Percentiles rank a stretch among this genome's conserved stretches.
phyloP scores from a whole-genome alignment of 1,284 basidiomycete genomes.

The Heterobasidion parviporum region DNA sequence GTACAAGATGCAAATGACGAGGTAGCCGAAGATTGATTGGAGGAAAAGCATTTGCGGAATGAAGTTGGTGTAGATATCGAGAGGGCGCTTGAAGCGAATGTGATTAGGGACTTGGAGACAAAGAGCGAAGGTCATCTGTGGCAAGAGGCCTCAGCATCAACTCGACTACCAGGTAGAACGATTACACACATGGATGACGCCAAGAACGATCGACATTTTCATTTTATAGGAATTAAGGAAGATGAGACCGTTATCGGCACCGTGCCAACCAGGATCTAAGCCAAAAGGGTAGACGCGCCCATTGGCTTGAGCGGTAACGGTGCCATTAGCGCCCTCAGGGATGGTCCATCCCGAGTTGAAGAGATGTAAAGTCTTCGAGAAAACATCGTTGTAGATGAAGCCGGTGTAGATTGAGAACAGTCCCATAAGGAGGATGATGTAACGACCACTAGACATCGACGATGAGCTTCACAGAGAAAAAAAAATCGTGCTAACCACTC shows the following conservation, averaged over 20 bases:
- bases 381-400: conserved; percentile 98
- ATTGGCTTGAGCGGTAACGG: conserved; percentile 46
- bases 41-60: conserved; percentile 97
- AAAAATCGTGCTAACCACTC: conserved; percentile 18
- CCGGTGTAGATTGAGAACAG: conserved; percentile 92
- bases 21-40: conserved; percentile 96
- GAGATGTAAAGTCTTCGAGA: conserved; percentile 87
- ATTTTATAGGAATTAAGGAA: conserved; percentile 99
- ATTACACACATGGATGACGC: conserved; percentile 85
- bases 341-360: conserved; percentile 86
- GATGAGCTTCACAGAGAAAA: too few relatives aligned
- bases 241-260: conserved; percentile 85
- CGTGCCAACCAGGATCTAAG: conserved; percentile 95
- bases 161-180: conserved; percentile 4
- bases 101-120: conserved; percentile 96
- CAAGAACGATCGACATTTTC: conserved; percentile 98
- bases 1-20: conserved; percentile 92
- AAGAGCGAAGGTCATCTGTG: conserved; percentile 75
- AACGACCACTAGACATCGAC: neutral
- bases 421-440: conserved; percentile 1
- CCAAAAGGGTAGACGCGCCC: conserved; percentile 86
- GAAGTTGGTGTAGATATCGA: conserved; percentile 87
- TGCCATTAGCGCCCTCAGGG: conserved; percentile 43
- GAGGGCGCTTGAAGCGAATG: conserved; percentile 80
- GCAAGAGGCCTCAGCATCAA: conserved; percentile 7